Evolutionary conservation across 805 yeast genomes (phyloP), one percentile per base, ranked within the genome.

Genomic region (Lipomyces yamadae): DNA sequence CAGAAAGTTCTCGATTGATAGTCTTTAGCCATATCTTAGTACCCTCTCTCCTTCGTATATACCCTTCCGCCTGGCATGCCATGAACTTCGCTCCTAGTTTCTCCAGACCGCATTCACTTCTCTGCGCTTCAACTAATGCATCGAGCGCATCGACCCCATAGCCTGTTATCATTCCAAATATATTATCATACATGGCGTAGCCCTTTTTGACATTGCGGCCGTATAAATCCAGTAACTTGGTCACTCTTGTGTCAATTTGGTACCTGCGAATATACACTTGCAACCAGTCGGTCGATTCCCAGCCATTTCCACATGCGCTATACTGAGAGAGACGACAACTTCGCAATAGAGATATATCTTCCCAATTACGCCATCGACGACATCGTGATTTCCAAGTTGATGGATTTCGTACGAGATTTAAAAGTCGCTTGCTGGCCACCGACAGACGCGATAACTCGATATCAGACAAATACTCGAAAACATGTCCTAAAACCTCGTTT

Each of bases 121-220:
- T 29, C n/a, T 15, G 34, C 18, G 35, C 58, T n/a, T n/a, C 11
- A 35, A 18, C 61, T 55, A 66, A 63, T 13, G 37, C 58, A 42
- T 66, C 66, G 34, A 66, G 58, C 39, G 66, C 64, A 34, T 62
- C 64, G 13, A 66, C 13, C 30, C 66, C 69, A 54, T 42, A 61
- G 6, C 8, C 13, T 35, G 50, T 57, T n/a, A 66, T 63, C 48
- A 15, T 39, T 24, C 48, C 37, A 56, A 60, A 59, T 3, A 35
- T 37, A 11, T 33, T 24, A 34, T 55, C 18, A 34, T 60, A 63
- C 48, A 53, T 13, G n/a, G 35, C 33, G 34, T 54, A 60, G 18
- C 63, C 59, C 15, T 56, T 32, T 32, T 18, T 56, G 30, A 56
- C 59, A 56, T 56, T 39, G 7, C 15, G 29, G 32, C 59, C 59